Evolutionary conservation across 2,329 filamentous ascomycete genomes (phyloP).

Genomic region (Aquanectria penicillioides): DNA sequence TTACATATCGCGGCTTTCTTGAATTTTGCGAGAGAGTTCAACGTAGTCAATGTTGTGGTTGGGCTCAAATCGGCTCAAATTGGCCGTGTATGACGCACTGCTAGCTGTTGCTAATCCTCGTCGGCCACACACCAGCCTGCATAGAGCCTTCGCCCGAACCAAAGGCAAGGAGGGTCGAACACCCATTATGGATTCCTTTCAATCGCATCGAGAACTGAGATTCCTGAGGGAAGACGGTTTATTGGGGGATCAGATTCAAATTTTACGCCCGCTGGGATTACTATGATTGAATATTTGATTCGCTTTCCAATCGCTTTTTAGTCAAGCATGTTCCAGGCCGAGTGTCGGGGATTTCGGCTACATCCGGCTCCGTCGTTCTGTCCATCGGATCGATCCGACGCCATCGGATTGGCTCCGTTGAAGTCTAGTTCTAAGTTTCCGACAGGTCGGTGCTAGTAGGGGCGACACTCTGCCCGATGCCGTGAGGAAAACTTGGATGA

Average conservation of each 20-base stretch:
- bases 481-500: constrained; percentile 15
- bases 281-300: background rate
- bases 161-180: background rate
- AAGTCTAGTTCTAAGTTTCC: background rate
- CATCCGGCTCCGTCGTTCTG: background rate
- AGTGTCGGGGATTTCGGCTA: background rate
- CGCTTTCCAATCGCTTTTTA: background rate
- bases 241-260: background rate
- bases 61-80: background rate
- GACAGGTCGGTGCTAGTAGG: constrained; percentile 8
- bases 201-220: background rate
- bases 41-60: background rate
- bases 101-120: background rate
- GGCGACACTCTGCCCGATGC: constrained; percentile 11
- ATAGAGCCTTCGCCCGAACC: background rate
- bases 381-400: background rate
- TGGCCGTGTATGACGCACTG: background rate
- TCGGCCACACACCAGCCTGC: background rate
- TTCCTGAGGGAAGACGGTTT: background rate
- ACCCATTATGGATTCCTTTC: no score
- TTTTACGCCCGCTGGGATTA: background rate
- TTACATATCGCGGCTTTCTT: background rate
- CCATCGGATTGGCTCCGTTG: background rate
- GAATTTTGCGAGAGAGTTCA: background rate
- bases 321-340: background rate